Base-by-base conservation (phyloP, 768 basidiomycete genomes). In the Tulasnella sp. region DNA sequence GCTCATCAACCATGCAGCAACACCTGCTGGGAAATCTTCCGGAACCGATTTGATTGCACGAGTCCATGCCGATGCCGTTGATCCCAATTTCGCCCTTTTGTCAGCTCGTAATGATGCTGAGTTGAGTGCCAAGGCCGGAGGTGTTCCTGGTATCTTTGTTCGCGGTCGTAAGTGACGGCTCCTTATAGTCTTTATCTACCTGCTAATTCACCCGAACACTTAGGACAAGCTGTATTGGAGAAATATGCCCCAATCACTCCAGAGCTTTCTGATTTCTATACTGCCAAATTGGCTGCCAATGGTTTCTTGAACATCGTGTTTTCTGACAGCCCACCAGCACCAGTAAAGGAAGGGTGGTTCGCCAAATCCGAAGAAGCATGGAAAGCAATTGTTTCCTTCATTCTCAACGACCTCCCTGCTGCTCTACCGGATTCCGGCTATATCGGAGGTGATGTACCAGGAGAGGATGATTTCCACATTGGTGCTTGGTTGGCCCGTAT, bases 381-480 rank as follows among this genome's bases (percentile, higher is more conserved):
- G 64, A 59, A 62, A 25, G 58, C 53, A 29, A 53, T 74, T 60
- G 59, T 60, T 43, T 43, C 37, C 37, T 73, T 71, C 61, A 59
- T 72, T 44, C 56, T 63, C 29, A 62, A 67, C 25, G 64, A 68
- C 27, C 67, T 78, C 37, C 68, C 71, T 3, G 54, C 55, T 0
- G 51, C 64, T 48, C 63, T 78, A 16, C 69, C 70, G 15, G 63
- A 62, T 12, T 65, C 62, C 7, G 68, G 68, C 3, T 78, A 77
- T 63, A 64, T 75, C 33, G 71, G 69, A 16, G 76, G 74, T 7
- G 66, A 61, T 3, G 56, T 46, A 34, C 73, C 74, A 0, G 69
- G 74, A 7, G 73, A 75, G 58, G 74, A 73, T 48, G 77, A 76
- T 58, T 75, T 72, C 64, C 75, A 76, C 61, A 62, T 78, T 35